Evolutionary conservation across 257 asterid genomes (phyloP).

Genomic region (Solanum tarijense): DNA sequence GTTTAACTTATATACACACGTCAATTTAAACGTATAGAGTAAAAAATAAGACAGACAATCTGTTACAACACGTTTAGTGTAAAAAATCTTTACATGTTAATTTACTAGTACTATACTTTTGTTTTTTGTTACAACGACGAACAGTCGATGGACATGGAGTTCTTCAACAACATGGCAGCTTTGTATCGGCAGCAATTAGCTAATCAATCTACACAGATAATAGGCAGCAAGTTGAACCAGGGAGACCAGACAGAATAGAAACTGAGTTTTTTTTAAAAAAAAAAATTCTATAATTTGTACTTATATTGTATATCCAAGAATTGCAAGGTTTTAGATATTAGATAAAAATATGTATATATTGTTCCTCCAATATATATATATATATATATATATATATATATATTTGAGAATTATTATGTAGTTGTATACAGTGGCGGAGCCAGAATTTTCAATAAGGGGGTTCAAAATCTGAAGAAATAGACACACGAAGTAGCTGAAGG

Average conservation of each 20-base stretch:
- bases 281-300: no score
- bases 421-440: no score
- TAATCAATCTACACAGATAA: conserved; percentile 18
- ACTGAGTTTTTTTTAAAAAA: neutral
- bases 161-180: conserved; percentile 54
- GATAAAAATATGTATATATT: neutral
- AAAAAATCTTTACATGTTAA: neutral
- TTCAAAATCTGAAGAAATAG: no score
- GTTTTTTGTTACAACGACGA: neutral
- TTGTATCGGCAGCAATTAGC: conserved; percentile 32
- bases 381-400: neutral
- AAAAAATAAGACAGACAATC: neutral
- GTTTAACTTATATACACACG: neutral
- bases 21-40: neutral
- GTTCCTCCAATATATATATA: neutral
- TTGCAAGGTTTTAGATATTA: neutral
- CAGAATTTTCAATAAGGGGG: no score
- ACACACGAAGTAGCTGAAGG: no score
- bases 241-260: conserved; percentile 11
- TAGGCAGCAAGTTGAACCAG: conserved; percentile 13
- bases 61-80: neutral
- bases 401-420: neutral
- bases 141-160: conserved; percentile 65
- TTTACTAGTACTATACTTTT: neutral
- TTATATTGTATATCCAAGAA: neutral